Base-by-base conservation (phyloP, 1,139 yeast species). In the Kazachstania sp. region DNA sequence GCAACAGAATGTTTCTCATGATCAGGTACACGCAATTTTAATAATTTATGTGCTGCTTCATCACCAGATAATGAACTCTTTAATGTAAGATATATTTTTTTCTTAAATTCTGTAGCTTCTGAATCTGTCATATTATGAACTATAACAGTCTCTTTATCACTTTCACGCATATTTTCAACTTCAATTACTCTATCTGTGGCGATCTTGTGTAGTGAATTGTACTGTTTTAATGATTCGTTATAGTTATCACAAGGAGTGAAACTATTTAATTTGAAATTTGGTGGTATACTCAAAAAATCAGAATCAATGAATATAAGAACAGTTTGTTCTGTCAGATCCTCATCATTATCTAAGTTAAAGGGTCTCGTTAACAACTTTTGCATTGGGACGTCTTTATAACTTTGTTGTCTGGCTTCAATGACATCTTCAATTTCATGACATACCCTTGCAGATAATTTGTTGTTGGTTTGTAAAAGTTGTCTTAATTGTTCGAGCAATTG, bases 31-130 rank as follows among this genome's bases (percentile, higher is more conserved):
- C 72, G 66, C 16, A 82, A 60, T 58, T 75, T 75, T 39, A 86
- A 57, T 12, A 92, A 67, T 63, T 90, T 90, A 65, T 90, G 97
- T 0, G 86, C 88, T 0, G 95, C 94, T 70, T 92, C 99, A 55
- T 87, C 95, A 3, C 92, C 81, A 1, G 95, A 83, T 80, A 90
- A 78, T 48, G 96, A 82, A n/a, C 97, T 86, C 85, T 86, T 88
- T 30, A 92, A 71, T 0, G 94, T 83, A 42, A 88, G 70, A 58
- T 90, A 90, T 2, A 90, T 84, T 1, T 77, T 76, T 58, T 87
- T 85, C 54, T 87, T 85, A 54, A 78, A 77, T 45, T 78, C 78
- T 3, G 79, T 70, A 35, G 81, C 65, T 37, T 79, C 81, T 1
- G 80, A 67, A 47, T 83, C 83, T 0, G 96, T 83, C 73, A 84